Evolutionary conservation across 129 eudicot species (phyloP), one percentile per base, ranked within the genome.

Genomic region (Chrysanthemum makinoi): DNA sequence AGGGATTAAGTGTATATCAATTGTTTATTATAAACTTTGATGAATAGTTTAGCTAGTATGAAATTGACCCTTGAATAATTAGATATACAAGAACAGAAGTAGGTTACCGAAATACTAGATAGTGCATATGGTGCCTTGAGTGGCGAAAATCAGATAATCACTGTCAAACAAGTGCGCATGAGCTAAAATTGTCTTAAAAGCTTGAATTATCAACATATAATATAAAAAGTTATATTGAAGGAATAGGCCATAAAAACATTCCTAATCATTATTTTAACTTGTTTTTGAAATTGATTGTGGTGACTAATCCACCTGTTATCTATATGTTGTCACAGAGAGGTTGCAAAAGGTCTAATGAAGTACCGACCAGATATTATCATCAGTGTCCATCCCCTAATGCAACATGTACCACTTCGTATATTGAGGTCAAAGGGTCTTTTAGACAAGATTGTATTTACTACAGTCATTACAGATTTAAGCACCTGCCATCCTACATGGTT

Each of bases 401-500:
- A 94, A 78, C 99, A 94, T 76, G 99, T 94, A 51, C 97, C 99
- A 10, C 99, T 94, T 66, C 97, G 96, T 55, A 73, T 94, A 68
- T 83, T 94, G 86, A 90, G 97, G 82, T 72, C 97, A 62, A 94
- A 83, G 82, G 97, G 99, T 63, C 91, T 94, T 20, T 75, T 94
- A 76, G 79, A 94, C 75, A 94, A 94, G 84, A 90, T 90, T 69
- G 90, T 90, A 49, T 94, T 94, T 70, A 86, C 99, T 67, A 94
- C 99, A 46, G 99, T 94, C 18, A 81, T 94, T 18, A 94, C 97
- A 6, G 99, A 94, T 77, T 79, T 94, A 72, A 85, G 94, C 86
- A 94, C 99, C 30, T 94, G 99, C 60, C 99, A 94, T 84, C 99
- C 99, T 47, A 90, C 99, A 71, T 94, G 99, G 99, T 94, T 83